Base-by-base conservation (phyloP, 2,329 filamentous ascomycete genomes). In the Penicillium thymicola region DNA sequence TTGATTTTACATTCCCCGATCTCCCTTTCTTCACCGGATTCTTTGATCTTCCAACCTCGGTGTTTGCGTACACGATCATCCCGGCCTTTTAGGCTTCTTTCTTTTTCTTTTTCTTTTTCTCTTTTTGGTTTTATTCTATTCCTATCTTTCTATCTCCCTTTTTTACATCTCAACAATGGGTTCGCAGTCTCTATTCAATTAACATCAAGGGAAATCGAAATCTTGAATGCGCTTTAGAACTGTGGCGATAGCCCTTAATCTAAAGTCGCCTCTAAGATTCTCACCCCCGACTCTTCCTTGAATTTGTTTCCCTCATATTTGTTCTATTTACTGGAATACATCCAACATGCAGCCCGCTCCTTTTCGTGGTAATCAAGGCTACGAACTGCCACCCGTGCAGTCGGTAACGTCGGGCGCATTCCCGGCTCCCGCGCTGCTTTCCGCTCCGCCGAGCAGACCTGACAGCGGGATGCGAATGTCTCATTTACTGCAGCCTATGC, bases 391-490 rank as follows among this genome's bases (percentile, higher is more conserved):
- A 40, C 66, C 73, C 28, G 67, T 74, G 51, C 72, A 75, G 40
- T 67, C 71, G 40, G 69, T 73, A 47, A 70, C 72, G 27, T 71
- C 70, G 55, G 63, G 64, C 40, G 66, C 68, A 45, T 68, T 71
- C 54, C 66, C 64, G 40, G 64, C 65, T 41, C 63, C 71, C 36
- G 64, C 66, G 41, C 57, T 73, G 44, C 65, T 70, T 46, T 74
- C 74, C 59, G 70, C 72, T 60, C 70, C 73, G 55, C 72, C 73
- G 38, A 73, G 70, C 62, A 71, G 73, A 58, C 70, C 74, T 13
- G 66, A 65, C 52, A 76, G 73, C 57, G 72, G 72, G 28, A 62
- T 78, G 65, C 71, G 72, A 36, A 76, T 77, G 71, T 66, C 73
- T 32, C 74, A 75, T 67, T 67, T 76, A 36, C 59, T 76, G 43